Base-by-base conservation (phyloP, 306 rosid species). In the Spatholobus suberectus region DNA sequence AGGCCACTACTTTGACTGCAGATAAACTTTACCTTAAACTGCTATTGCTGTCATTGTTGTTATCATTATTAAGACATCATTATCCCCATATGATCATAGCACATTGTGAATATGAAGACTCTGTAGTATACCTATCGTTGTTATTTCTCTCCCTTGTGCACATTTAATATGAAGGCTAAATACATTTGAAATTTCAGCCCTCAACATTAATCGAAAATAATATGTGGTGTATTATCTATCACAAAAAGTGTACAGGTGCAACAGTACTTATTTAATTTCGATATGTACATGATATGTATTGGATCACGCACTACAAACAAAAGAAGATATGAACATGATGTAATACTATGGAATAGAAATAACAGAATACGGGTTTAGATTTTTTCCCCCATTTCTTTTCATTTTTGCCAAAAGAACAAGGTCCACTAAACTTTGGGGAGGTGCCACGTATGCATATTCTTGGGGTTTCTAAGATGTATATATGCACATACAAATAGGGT, bases 361-460 rank as follows among this genome's bases (percentile, higher is more conserved):
- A 81, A 79, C 82, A 67, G 35, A 88, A 85, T 63, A 63, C 26
- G 52, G 6, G 54, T 57, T 59, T 58, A 81, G 79, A 84, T 73
- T 67, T 81, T 34, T 15, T 32, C 49, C 40, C 69, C n/a, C 18
- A 21, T 21, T 63, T 15, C 29, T 55, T 63, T 32, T 69, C 41
- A 46, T 62, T 49, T 78, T 71, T 83, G 18, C 49, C 70, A 44
- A 83, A 65, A 81, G 69, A 75, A 84, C 80, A 63, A 81, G 52
- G 77, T 82, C 73, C 83, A 86, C 87, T 84, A 70, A 82, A 77
- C 81, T 59, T 59, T 73, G 84, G 86, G 89, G 94, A 77, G 78
- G 78, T 77, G 87, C 90, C 91, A 85, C 91, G 79, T 85, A 77
- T 71, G 63, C 77, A 74, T 73, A 85, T 49, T 81, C 84, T 77